Conservation (phyloP, 805 yeast species). For the Pichia cabralensis region DNA sequence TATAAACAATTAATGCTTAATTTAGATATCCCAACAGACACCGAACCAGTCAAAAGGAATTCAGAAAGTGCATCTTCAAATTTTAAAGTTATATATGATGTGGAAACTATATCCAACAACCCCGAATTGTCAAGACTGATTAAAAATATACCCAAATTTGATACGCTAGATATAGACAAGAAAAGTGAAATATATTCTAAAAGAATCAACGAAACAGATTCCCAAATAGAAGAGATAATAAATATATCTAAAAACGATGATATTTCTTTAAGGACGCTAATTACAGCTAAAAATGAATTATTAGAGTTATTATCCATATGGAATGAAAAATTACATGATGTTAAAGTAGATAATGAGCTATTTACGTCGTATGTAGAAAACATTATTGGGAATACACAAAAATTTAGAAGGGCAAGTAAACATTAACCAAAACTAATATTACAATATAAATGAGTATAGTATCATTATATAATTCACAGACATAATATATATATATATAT, state of each 20-base stretch:
- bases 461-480: too few species aligned
- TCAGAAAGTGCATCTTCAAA: too few species aligned
- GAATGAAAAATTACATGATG: constrained; percentile 38
- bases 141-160: constrained; percentile 30
- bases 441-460: too few species aligned
- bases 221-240: too few species aligned
- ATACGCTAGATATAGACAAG: constrained; percentile 8
- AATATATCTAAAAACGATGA: too few species aligned
- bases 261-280: too few species aligned
- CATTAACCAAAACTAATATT: too few species aligned
- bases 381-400: constrained; percentile 83
- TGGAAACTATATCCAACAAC: too few species aligned
- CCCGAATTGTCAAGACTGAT: too few species aligned
- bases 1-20: constrained; percentile 54
- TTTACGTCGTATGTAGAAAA: constrained; percentile 86
- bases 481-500: too few species aligned
- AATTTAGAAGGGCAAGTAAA: constrained; percentile 50
- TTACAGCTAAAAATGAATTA: constrained; percentile 31
- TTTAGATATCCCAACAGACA: constrained; percentile 64
- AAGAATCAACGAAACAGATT: too few species aligned
- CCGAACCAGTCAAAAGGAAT: constrained; percentile 33
- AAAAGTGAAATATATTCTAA: constrained; percentile 22
- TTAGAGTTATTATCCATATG: constrained; percentile 31
- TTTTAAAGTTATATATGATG: too few species aligned
- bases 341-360: constrained; percentile 57